phyloP scores from a whole-genome alignment of 306 rosid species.

The Ormosia semicastrata region DNA sequence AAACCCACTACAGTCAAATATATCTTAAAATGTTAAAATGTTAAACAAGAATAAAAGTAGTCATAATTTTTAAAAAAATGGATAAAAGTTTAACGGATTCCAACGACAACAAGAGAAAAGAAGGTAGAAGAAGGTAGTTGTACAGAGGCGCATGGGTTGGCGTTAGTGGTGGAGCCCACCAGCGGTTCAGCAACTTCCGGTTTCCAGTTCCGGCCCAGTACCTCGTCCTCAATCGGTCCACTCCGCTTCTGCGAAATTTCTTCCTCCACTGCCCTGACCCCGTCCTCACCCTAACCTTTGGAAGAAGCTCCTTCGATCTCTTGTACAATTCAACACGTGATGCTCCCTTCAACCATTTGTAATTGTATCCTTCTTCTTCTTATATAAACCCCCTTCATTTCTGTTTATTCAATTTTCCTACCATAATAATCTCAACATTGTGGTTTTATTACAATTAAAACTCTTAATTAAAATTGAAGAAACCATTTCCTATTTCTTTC shows the following conservation, averaged over 20 bases:
- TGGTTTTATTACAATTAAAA: background rate
- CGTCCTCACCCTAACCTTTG: background rate
- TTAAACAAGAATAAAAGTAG: no score
- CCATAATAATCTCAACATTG: background rate
- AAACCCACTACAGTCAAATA: no score
- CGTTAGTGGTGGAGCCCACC: constrained; percentile 40
- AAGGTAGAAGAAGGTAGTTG: background rate
- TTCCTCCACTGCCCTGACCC: background rate
- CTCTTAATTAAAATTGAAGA: background rate
- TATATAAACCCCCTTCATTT: background rate
- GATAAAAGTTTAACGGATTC: background rate
- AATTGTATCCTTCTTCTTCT: background rate
- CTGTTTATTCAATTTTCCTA: background rate
- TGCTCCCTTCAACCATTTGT: constrained; percentile 21
- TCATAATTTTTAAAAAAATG: no score
- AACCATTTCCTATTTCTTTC: background rate
- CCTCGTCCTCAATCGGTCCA: constrained; percentile 40
- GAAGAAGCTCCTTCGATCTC: background rate
- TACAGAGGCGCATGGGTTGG: constrained; percentile 25
- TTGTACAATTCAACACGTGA: constrained; percentile 35
- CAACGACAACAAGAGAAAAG: background rate
- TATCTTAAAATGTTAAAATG: no score
- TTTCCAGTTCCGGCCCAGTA: constrained; percentile 30
- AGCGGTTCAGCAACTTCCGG: constrained; percentile 34
- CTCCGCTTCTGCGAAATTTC: constrained; percentile 44